Conservation (phyloP, 139 green algal species). For the Spirogloea muscicola region DNA sequence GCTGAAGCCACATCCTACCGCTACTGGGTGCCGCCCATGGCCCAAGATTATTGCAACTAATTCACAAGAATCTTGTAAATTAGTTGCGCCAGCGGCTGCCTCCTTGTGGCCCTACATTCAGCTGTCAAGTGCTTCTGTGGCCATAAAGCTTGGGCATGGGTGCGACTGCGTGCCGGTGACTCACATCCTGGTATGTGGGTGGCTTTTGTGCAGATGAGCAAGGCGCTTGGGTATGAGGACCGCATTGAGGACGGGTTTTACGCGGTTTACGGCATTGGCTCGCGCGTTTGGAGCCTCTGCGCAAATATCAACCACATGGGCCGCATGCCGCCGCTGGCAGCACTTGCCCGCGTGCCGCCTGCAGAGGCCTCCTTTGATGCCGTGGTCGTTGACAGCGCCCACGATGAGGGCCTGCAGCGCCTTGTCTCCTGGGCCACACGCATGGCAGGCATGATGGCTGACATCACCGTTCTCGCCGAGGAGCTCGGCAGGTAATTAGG, state of each 20-base stretch:
- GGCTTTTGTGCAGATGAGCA: constrained; percentile 6
- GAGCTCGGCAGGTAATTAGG: constrained; percentile 14
- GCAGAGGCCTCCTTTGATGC: constrained; percentile 29
- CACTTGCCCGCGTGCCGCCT: constrained; percentile 4
- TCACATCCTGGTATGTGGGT: not conserved
- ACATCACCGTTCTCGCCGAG: constrained; percentile 18
- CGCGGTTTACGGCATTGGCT: constrained; percentile 4
- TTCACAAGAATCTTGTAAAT: not conserved
- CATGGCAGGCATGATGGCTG: not conserved
- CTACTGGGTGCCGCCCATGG: constrained; percentile 2
- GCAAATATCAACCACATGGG: not conserved
- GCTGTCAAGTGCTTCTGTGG: too few species aligned
- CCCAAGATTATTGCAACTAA: not conserved
- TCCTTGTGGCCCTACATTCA: too few species aligned
- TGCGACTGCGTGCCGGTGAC: too few species aligned
- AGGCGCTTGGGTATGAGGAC: constrained; percentile 1
- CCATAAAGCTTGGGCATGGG: not conserved
- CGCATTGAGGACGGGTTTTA: constrained; percentile 17
- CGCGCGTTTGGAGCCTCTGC: constrained; percentile 11
- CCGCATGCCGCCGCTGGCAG: constrained; percentile 1
- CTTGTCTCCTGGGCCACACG: constrained; percentile 4
- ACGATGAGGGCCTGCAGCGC: not conserved
- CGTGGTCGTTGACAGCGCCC: constrained; percentile 1
- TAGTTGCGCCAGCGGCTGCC: too few species aligned
- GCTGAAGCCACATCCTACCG: constrained; percentile 11